A percentile compares a stretch with the other conserved stretches of the same genome.
Evolutionary conservation across 371 early-diverging fungal species (phyloP).

Genomic region (Lichtheimia ramosa): DNA sequence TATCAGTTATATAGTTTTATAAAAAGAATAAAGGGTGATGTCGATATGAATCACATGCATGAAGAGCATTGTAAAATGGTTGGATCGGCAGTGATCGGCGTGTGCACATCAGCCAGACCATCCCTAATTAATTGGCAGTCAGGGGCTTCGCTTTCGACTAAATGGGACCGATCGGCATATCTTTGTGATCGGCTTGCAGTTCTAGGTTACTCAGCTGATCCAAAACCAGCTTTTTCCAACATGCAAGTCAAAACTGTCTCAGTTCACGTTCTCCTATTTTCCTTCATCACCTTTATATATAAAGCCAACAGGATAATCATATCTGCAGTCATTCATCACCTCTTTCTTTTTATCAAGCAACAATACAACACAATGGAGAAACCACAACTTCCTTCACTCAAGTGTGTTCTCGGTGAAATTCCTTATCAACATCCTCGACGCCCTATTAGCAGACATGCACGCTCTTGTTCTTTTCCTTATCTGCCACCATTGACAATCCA

Average conservation of each 20-base stretch:
- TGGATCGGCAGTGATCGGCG: too few species aligned
- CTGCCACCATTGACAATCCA: neutral
- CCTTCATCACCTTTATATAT: neutral
- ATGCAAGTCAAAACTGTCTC: neutral
- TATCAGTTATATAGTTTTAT: neutral
- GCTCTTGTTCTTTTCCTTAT: neutral
- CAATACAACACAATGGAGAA: slow-evolving; percentile 5
- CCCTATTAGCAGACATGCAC: neutral
- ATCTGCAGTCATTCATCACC: neutral
- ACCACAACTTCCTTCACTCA: slow-evolving; percentile 8
- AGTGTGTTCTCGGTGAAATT: slow-evolving; percentile 4
- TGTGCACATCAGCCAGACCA: too few species aligned
- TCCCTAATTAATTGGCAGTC: too few species aligned
- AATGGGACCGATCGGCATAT: too few species aligned
- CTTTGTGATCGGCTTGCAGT: too few species aligned
- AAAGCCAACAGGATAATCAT: neutral
- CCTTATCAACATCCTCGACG: slow-evolving; percentile 1
- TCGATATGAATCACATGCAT: neutral
- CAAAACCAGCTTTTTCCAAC: neutral
- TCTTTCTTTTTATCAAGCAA: neutral
- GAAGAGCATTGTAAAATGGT: too few species aligned
- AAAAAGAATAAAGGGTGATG: neutral
- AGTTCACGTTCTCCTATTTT: too few species aligned
- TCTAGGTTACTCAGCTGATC: too few species aligned
- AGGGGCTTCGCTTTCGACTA: too few species aligned